Conservation (phyloP, 1,284 basidiomycete genomes). For the Tetrapyrgos nigripes region DNA sequence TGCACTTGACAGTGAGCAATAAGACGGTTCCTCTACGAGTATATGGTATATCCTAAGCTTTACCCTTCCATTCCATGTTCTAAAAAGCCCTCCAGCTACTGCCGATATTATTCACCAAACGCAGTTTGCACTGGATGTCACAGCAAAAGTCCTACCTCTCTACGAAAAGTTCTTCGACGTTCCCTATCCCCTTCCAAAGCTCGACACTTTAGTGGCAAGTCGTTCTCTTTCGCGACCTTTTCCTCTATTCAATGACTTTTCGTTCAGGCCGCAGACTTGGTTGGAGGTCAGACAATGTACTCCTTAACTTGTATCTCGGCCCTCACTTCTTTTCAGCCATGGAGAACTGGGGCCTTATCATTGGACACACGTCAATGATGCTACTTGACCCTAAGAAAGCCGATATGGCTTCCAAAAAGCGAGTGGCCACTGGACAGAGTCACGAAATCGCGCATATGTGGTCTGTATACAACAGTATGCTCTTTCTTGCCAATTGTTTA, state of each 20-base stretch:
- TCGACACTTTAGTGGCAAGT: slow-evolving; percentile 79
- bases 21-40: slow-evolving; percentile 86
- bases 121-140: slow-evolving; percentile 89
- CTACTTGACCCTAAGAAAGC: slow-evolving; percentile 83
- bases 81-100: slow-evolving; percentile 61
- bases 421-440: slow-evolving; percentile 80
- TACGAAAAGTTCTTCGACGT: slow-evolving; percentile 85
- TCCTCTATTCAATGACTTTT: neutral
- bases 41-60: slow-evolving; percentile 59
- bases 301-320: neutral
- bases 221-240: neutral
- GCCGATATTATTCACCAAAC: slow-evolving; percentile 85
- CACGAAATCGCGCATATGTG: slow-evolving; percentile 90
- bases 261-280: neutral
- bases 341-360: slow-evolving; percentile 98
- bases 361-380: slow-evolving; percentile 85
- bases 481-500: neutral
- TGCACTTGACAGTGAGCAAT: slow-evolving; percentile 83
- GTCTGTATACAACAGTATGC: slow-evolving; percentile 46
- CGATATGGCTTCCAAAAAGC: slow-evolving; percentile 84
- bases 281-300: slow-evolving; percentile 47
- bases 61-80: neutral
- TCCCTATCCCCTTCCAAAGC: slow-evolving; percentile 84
- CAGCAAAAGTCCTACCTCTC: slow-evolving; percentile 77
- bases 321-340: slow-evolving; percentile 57